Evolutionary conservation across 305 asterid genomes (phyloP).

Genomic region (Solanum hybrid): DNA sequence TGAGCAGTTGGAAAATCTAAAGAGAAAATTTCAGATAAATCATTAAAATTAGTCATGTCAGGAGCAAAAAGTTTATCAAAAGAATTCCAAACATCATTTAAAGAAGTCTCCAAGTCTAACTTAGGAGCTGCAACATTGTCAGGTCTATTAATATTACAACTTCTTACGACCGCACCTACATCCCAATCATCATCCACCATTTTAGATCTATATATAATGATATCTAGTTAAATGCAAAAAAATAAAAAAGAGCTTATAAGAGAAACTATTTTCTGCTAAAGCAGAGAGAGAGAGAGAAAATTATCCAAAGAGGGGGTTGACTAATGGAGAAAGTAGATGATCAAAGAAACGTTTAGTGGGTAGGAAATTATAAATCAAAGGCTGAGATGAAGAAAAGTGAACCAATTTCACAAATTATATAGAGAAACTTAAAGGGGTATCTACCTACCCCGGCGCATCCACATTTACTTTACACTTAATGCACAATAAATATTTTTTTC

Average conservation of each 20-base stretch:
- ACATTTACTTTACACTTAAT: no score
- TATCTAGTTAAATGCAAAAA: no score
- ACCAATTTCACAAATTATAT: no score
- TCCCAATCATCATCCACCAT: background rate
- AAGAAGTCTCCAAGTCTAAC: background rate
- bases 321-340: background rate
- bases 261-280: background rate
- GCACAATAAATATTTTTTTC: background rate
- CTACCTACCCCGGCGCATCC: background rate
- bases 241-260: background rate
- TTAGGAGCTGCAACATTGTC: background rate
- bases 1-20: no score
- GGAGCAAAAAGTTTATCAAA: background rate
- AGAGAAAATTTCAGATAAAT: background rate
- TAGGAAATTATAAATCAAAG: no score
- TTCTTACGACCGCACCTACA: background rate
- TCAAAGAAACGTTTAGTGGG: background rate
- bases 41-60: background rate
- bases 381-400: background rate
- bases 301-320: background rate
- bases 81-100: background rate
- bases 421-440: background rate
- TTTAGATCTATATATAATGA: no score
- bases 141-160: no score
- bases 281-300: no score